Base-by-base conservation (phyloP, 331 rosid species). In the Phaseolus coccineus region DNA sequence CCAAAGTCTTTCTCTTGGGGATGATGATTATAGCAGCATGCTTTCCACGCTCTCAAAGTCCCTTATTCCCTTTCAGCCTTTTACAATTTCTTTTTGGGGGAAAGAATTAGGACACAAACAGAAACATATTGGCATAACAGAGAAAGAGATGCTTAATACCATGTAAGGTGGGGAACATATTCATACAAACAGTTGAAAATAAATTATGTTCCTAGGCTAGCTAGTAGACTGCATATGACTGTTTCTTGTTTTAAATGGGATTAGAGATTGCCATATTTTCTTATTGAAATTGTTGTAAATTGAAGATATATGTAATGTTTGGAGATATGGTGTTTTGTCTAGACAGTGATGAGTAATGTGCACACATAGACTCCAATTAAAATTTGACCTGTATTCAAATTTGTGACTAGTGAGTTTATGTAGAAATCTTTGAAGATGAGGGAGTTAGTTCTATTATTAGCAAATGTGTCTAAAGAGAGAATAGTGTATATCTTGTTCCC, bases 151-250 rank as follows among this genome's bases (percentile, higher is more conserved):
- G 85, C 71, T 84, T 82, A 81, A 82, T 81, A 80, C 94, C 91
- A 81, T 52, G 66, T 33, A 89, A 86, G 89, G 98, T 91, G 98
- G 97, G 92, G 93, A 84, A 85, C 97, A 93, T 77, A 87, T 89
- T 93, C 85, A 93, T 91, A 69, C 22, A 51, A 78, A 52, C 71
- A 74, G 82, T 88, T 86, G 92, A 91, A 71, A 53, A 42, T 81
- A 80, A 56, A 85, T 68, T 74, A 87, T 88, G 86, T 81, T 65
- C 69, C 78, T 88, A 85, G 87, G 40, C 39, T 69, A 67, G 74
- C 71, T 66, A 79, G 76, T 83, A 83, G 92, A 85, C 37, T 87
- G 74, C 61, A 74, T 78, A 51, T 84, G 83, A 51, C 82, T 89
- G 93, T 89, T 87, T 74, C 71, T 75, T 55, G 87, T 84, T 83